Base-by-base conservation (phyloP, 129 eudicot genomes). In the Pulicaria dysenterica region DNA sequence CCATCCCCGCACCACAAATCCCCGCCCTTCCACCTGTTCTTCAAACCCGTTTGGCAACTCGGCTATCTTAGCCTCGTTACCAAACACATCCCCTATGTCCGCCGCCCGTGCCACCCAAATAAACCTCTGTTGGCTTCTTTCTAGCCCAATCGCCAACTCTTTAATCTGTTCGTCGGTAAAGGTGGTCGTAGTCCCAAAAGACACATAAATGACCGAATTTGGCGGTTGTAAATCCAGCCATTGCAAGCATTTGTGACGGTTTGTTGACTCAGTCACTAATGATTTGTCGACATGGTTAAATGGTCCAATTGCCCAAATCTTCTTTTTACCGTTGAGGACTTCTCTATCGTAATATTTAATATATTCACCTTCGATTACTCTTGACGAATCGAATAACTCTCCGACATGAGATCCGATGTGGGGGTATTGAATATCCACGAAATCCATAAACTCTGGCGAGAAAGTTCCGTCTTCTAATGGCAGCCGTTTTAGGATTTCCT, bases 241-340 rank as follows among this genome's bases (percentile, higher is more conserved):
- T 2, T 40, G 59, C 50, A 86, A 50, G 44, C 69, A 69, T 7
- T 60, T 11, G 5, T 83, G 86, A 24, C 65, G 71, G 39, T 45
- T 7, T 9, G n/a, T 10, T 0, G 69, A 43, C 9, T 15, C 70
- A 0, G 49, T 43, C 61, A 7, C 34, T 3, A 53, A 0, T 11
- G 12, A 0, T 14, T 42, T 69, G 12, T 54, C 70, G 8, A 11
- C 50, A 1, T 67, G 79, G 62, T 53, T 59, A 8, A 72, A 69
- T n/a, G 88, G 88, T n/a, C 85, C 80, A 2, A 86, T 36, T 11
- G 88, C 91, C 91, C 91, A 88, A 3, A 64, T 42, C 39, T 83
- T 85, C 51, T 70, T 77, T 7, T 24, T 8, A 0, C 5, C 73
- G 13, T 11, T 56, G 2, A 70, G 31, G 46, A 80, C 80, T 66